Evolutionary conservation across 768 basidiomycete genomes (phyloP).

Genomic region (Suillus americanus): DNA sequence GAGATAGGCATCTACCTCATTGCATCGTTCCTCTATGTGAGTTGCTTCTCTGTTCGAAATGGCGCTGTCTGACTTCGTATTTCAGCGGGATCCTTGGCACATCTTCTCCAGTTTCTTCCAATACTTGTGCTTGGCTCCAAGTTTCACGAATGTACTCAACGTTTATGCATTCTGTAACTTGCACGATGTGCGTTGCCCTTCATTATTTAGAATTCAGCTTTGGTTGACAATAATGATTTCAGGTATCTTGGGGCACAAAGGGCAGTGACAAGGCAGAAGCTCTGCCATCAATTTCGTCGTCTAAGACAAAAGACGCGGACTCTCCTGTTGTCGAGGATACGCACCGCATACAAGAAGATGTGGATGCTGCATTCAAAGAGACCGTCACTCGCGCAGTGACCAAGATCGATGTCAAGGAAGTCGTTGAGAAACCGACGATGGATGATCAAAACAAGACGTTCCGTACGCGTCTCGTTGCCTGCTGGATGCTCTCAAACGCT

Average conservation of each 20-base stretch:
- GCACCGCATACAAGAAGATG: conserved; percentile 79
- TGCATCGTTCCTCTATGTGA: conserved; percentile 82
- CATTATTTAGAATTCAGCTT: not conserved
- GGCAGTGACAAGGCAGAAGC: conserved; percentile 93
- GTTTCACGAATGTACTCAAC: conserved; percentile 93
- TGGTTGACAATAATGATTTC: conserved; percentile 7
- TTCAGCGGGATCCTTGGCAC: conserved; percentile 94
- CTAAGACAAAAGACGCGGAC: conserved; percentile 73
- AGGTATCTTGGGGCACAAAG: conserved; percentile 95
- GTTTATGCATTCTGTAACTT: conserved; percentile 98
- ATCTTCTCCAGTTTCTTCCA: conserved; percentile 94
- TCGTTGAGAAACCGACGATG: conserved; percentile 73
- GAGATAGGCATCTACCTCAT: conserved; percentile 71
- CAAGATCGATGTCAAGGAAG: conserved; percentile 66
- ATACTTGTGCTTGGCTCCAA: conserved; percentile 86
- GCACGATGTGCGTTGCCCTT: conserved; percentile 63
- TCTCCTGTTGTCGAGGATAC: conserved; percentile 84
- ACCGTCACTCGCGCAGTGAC: conserved; percentile 87
- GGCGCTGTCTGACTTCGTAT: conserved; percentile 10
- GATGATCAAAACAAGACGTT: conserved; percentile 93
- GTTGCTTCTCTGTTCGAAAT: conserved; percentile 26
- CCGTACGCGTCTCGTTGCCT: conserved; percentile 82
- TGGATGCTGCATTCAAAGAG: conserved; percentile 89
- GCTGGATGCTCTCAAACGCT: conserved; percentile 80
- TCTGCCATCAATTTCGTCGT: conserved; percentile 85